Conservation (phyloP, 306 rosid species). For the Lathyrus oleraceus region DNA sequence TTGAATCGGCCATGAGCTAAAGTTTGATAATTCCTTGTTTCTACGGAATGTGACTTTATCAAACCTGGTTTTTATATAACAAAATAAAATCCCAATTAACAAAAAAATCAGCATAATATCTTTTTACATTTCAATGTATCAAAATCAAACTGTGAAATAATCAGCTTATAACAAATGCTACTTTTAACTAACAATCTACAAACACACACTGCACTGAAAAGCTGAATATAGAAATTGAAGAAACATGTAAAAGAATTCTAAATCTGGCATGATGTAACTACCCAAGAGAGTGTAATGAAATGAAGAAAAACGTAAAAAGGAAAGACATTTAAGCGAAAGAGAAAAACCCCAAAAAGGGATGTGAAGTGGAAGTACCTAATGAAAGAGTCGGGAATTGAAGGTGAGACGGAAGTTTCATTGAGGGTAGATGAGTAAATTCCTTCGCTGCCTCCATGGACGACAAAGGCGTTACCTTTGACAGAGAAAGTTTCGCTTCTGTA, state of each 20-base stretch:
- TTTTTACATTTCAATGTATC: too few relatives aligned
- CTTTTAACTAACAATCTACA: too few relatives aligned
- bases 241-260: background rate
- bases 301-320: background rate
- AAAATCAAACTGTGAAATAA: too few relatives aligned
- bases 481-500: slow-evolving; percentile 62
- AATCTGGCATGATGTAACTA: slow-evolving; percentile 3
- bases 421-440: slow-evolving; percentile 79
- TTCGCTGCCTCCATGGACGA: slow-evolving; percentile 94
- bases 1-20: slow-evolving; percentile 70
- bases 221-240: background rate
- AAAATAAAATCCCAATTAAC: too few relatives aligned
- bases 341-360: slow-evolving; percentile 11
- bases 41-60: slow-evolving; percentile 75
- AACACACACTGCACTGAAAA: background rate
- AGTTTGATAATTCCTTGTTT: slow-evolving; percentile 61
- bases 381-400: slow-evolving; percentile 62
- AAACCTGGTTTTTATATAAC: slow-evolving; percentile 62
- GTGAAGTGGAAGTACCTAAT: slow-evolving; percentile 54
- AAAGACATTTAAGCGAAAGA: slow-evolving; percentile 11
- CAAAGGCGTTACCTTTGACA: slow-evolving; percentile 84
- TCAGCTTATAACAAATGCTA: too few relatives aligned
- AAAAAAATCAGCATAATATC: slow-evolving; percentile 10
- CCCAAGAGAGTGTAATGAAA: slow-evolving; percentile 17
- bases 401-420: slow-evolving; percentile 32